phyloP scores from a whole-genome alignment of 2,329 filamentous ascomycete genomes.

The Penicillium sp. region DNA sequence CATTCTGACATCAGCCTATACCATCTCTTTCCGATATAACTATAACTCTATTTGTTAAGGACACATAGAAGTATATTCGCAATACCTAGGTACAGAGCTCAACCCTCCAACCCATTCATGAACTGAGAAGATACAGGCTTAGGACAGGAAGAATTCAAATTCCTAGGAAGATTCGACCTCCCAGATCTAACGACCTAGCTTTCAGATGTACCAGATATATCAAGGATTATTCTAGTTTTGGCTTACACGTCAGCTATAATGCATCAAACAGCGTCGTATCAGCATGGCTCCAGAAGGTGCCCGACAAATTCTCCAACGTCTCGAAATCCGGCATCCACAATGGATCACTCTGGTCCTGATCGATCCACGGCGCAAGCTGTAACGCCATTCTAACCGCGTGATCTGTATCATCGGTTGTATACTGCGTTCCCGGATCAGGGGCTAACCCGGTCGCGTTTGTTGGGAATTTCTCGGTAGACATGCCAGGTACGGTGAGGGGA shows the following conservation, averaged over 20 bases:
- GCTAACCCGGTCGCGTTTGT: conserved; percentile 8
- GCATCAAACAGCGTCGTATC: conserved; percentile 29
- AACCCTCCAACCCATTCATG: conserved; percentile 11
- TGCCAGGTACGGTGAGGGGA: conserved; percentile 12
- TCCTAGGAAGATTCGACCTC: conserved; percentile 21
- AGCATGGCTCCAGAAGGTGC: conserved; percentile 27
- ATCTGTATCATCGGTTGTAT: conserved; percentile 24
- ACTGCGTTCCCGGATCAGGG: conserved; percentile 9
- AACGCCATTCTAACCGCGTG: conserved; percentile 38
- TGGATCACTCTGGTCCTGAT: conserved; percentile 32
- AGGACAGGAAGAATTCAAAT: conserved; percentile 21
- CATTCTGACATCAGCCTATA: too few relatives aligned
- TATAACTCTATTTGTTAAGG: too few relatives aligned
- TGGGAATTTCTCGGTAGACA: conserved; percentile 16
- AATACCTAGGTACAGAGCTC: conserved; percentile 5
- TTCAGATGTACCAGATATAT: conserved; percentile 14
- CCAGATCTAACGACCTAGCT: conserved; percentile 24
- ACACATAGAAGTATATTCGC: not conserved
- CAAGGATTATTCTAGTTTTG: not conserved
- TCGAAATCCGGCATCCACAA: conserved; percentile 41
- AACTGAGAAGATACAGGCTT: conserved; percentile 20
- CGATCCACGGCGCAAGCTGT: conserved; percentile 39
- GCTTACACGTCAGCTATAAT: conserved; percentile 13
- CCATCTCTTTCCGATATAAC: too few relatives aligned
- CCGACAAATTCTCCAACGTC: conserved; percentile 30